Base-by-base conservation (phyloP, 2,329 filamentous ascomycete species). In the Tolypocladium ophioglossoides region DNA sequence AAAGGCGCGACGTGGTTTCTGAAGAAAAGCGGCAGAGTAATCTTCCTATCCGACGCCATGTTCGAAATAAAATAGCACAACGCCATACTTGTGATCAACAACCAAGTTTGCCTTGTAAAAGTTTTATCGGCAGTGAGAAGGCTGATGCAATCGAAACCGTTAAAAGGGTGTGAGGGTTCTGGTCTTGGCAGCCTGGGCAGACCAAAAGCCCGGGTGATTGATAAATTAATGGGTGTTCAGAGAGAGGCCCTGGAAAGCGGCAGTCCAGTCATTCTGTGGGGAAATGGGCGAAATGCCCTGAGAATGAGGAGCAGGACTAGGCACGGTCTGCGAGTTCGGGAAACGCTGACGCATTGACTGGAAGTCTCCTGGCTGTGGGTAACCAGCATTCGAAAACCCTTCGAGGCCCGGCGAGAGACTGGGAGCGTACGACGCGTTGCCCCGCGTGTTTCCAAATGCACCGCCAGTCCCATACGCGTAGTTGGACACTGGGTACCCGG, bases 201-300 rank as follows among this genome's bases (percentile, higher is more conserved):
- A 20, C 27, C 44, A 20, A 32, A 32, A 34, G 44, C 44, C 18
- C 27, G 12, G 18, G 4, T 20, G 9, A 12, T 48, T n/a, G 44
- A 48, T 24, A 18, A 30, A 57, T 71, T 64, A 82, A 57, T 78
- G 78, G 59, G 81, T 80, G 64, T 87, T 87, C 58, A 91, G 77
- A 2, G 87, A 91, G 20, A 91, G 72, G 11, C 86, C 81, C 66
- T 90, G 86, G 66, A 89, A 89, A 7, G 77, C 70, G 52, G 74
- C 72, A 30, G 78, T 71, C 84, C 85, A 88, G 51, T 87, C 84
- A 50, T 76, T 73, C 62, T 77, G 76, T 34, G 68, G 67, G 51
- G 68, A 65, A 55, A 79, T 70, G 59, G 71, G 63, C 56, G 69
- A 71, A 57, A 71, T 57, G n/a, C 66, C 67, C 54, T 75, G 74